phyloP scores from a whole-genome alignment of 1,139 yeast genomes.

The Lodderomyces beijingensis region DNA sequence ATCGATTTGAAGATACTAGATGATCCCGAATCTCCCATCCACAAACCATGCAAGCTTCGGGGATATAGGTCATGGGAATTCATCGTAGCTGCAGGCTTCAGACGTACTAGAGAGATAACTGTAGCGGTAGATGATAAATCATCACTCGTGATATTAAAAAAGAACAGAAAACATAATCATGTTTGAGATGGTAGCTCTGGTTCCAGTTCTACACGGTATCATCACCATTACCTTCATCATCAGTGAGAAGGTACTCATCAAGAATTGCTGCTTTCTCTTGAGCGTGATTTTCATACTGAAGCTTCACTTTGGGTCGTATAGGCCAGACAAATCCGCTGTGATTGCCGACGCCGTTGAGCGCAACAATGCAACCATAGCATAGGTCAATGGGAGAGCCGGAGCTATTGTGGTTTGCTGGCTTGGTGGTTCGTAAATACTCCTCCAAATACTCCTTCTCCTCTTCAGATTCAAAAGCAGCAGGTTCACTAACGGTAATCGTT shows the following conservation, averaged over 20 bases:
- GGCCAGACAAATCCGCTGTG: slow-evolving; percentile 51
- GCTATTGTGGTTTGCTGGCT: slow-evolving; percentile 9
- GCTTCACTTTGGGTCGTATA: slow-evolving; percentile 14
- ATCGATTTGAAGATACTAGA: slow-evolving; percentile 1
- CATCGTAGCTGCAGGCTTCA: too few relatives aligned
- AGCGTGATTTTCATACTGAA: slow-evolving; percentile 10
- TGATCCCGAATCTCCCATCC: slow-evolving; percentile 6
- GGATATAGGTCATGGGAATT: slow-evolving; percentile 14
- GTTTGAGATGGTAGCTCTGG: too few relatives aligned
- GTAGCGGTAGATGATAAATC: too few relatives aligned
- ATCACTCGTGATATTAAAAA: too few relatives aligned
- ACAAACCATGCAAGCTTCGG: slow-evolving; percentile 11
- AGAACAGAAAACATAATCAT: too few relatives aligned
- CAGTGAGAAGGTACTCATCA: slow-evolving; percentile 52
- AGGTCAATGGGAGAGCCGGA: slow-evolving; percentile 25
- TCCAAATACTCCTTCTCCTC: slow-evolving; percentile 40
- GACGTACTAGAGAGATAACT: too few relatives aligned
- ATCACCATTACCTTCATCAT: too few relatives aligned
- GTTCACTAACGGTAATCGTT: slow-evolving; percentile 63
- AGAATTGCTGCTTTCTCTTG: slow-evolving; percentile 33
- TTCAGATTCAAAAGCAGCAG: slow-evolving; percentile 47
- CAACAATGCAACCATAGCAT: slow-evolving; percentile 79
- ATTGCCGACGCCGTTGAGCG: slow-evolving; percentile 43
- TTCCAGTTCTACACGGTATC: too few relatives aligned
- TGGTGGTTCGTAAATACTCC: slow-evolving; percentile 13